Percentiles rank a stretch among this genome's conserved stretches.
These are phyloP conservation scores for Ceratocystis alfenasii DNA, from an alignment of 2,329 filamentous ascomycete genomes.

Conservation along the genomic window DNA sequence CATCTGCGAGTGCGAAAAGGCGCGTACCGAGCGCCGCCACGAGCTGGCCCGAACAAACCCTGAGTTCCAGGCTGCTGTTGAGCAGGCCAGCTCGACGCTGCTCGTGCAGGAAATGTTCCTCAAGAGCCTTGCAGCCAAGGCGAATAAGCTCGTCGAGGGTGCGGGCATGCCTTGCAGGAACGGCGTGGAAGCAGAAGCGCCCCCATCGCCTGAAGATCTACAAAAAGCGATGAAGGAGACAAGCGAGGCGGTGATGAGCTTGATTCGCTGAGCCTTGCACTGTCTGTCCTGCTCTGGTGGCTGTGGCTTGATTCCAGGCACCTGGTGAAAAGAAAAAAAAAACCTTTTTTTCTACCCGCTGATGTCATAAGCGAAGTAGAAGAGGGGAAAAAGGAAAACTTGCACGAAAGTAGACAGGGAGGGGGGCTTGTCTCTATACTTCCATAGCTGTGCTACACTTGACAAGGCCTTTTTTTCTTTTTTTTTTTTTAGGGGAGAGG, in stretches of 20 bases:
- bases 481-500: not conserved
- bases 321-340: no score
- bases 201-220: not conserved
- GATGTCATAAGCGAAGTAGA: not conserved
- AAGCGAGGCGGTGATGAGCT: constrained; percentile 20
- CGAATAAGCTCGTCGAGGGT: constrained; percentile 13
- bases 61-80: constrained; percentile 13
- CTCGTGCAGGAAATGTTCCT: constrained; percentile 21
- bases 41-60: not conserved
- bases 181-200: not conserved
- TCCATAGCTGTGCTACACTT: no score
- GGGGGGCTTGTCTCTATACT: not conserved
- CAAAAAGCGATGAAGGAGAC: constrained; percentile 16
- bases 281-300: not conserved
- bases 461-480: not conserved
- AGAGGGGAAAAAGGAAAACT: not conserved
- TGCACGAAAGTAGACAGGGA: not conserved
- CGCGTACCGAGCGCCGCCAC: constrained; percentile 11
- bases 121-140: constrained; percentile 15
- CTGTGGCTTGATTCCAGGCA: not conserved
- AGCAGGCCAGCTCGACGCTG: constrained; percentile 17
- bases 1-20: constrained; percentile 13
- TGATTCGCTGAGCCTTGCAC: constrained; percentile 13
- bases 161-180: constrained; percentile 9
- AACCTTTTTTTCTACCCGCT: not conserved